Base-by-base conservation (phyloP, 805 yeast species). In the Tetrapisispora iriomotensis region DNA sequence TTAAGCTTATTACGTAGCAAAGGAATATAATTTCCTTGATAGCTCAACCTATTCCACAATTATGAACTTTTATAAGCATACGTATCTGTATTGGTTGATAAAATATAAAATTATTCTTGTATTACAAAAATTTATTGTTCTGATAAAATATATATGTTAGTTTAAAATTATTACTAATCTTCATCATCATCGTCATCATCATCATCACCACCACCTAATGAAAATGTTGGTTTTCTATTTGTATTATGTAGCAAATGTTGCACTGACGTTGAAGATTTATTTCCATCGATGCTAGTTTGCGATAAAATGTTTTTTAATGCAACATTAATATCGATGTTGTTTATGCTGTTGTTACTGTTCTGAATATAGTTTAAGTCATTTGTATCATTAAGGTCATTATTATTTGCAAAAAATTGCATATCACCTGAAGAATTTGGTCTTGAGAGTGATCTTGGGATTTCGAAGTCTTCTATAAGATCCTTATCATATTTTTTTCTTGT, bases 1-100 rank as follows among this genome's bases (percentile, higher is more conserved):
- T 71, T 92, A 57, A 81, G 88, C 10, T 67, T 88, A 45, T 67
- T 88, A 51, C 82, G 82, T 29, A 75, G 83, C 62, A 67, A 69
- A 50, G 50, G 54, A 26, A 10, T 31, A 19, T 25, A 14, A 12
- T 22, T 28, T 29, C 8, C n/a, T n/a, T n/a, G n/a, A n/a, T n/a
- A n/a, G n/a, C n/a, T n/a, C n/a, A n/a, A n/a, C n/a, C n/a, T n/a
- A n/a, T n/a, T n/a, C n/a, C n/a, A n/a, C n/a, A n/a, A n/a, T n/a
- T n/a, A n/a, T n/a, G n/a, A n/a, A n/a, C n/a, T n/a, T n/a, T n/a
- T n/a, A n/a, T n/a, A n/a, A n/a, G n/a, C n/a, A n/a, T n/a, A n/a
- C n/a, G n/a, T n/a, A n/a, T n/a, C n/a, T n/a, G n/a, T n/a, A n/a
- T n/a, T n/a, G n/a, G n/a, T n/a, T n/a, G n/a, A n/a, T n/a, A n/a